Conservation (phyloP, 108 stramenopile genomes). For the Nitzschia inconspicua region DNA sequence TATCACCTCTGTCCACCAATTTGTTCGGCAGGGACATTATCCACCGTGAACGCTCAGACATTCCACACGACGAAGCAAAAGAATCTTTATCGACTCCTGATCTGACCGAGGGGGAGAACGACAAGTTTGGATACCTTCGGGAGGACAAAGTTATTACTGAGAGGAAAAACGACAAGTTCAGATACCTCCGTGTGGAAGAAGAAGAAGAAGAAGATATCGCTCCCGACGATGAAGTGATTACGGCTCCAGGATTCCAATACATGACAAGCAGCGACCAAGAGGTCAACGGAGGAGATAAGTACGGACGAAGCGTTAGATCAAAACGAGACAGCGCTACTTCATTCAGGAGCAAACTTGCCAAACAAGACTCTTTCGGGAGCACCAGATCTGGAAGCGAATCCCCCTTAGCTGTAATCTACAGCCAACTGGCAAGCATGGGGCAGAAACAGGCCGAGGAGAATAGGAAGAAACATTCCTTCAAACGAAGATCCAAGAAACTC, state of each 20-base stretch:
- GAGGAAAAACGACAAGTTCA: not conserved
- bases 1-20: slow-evolving; percentile 15
- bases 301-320: slow-evolving; percentile 6
- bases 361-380: too few species aligned
- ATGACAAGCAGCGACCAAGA: not conserved
- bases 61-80: slow-evolving; percentile 5
- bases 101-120: not conserved
- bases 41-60: slow-evolving; percentile 1
- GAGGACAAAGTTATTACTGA: not conserved
- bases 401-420: slow-evolving; percentile 11
- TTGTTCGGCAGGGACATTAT: slow-evolving; percentile 3
- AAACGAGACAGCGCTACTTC: not conserved
- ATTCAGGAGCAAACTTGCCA: not conserved
- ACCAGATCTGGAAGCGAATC: not conserved
- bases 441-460: slow-evolving; percentile 4
- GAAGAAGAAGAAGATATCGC: too few species aligned
- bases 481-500: slow-evolving; percentile 17
- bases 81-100: not conserved
- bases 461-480: slow-evolving; percentile 18
- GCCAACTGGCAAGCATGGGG: slow-evolving; percentile 10
- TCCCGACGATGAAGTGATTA: slow-evolving; percentile 3
- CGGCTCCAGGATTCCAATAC: slow-evolving; percentile 27
- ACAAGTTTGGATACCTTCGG: not conserved
- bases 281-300: not conserved
- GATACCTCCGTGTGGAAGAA: not conserved